These are phyloP conservation scores for Stevia rebaudiana DNA, from an alignment of 140 eudicot species.

Conservation along the genomic window DNA sequence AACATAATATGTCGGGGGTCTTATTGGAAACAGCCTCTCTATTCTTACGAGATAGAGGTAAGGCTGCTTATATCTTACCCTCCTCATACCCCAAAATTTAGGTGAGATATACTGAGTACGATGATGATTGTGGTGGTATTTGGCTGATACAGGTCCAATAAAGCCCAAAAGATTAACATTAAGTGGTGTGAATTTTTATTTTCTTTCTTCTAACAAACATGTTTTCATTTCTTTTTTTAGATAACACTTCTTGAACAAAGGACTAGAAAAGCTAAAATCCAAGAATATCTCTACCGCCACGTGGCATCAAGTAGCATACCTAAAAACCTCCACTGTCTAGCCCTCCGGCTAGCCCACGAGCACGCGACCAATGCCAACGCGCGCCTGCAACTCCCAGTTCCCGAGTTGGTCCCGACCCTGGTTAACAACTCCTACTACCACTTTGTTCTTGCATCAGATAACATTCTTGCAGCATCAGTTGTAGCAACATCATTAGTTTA, in stretches of 20 bases:
- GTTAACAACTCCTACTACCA: conserved; percentile 80
- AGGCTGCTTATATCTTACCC: too few species aligned
- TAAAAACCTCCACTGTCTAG: conserved; percentile 76
- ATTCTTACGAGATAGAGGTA: too few species aligned
- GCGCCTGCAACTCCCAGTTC: conserved; percentile 77
- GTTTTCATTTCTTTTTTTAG: conserved; percentile 30
- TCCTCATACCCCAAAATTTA: too few species aligned
- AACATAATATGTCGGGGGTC: too few species aligned
- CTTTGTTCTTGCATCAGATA: conserved; percentile 90
- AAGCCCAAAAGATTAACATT: neutral
- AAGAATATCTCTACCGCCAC: conserved; percentile 82
- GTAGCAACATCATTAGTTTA: conserved; percentile 73
- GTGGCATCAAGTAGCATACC: conserved; percentile 97
- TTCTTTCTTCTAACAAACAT: neutral
- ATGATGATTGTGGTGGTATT: too few species aligned
- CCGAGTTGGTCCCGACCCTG: conserved; percentile 79
- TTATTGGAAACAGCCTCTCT: too few species aligned
- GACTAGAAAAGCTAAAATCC: conserved; percentile 84
- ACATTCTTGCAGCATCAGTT: conserved; percentile 86
- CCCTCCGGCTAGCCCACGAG: conserved; percentile 71
- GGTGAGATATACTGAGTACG: too few species aligned
- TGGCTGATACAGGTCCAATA: too few species aligned
- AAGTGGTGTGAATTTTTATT: neutral
- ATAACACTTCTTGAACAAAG: conserved; percentile 74
- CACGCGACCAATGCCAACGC: conserved; percentile 74